Percentiles rank a stretch among this genome's conserved stretches.
Conservation (phyloP, 768 basidiomycete species). For the Tubosaeta sp. region DNA sequence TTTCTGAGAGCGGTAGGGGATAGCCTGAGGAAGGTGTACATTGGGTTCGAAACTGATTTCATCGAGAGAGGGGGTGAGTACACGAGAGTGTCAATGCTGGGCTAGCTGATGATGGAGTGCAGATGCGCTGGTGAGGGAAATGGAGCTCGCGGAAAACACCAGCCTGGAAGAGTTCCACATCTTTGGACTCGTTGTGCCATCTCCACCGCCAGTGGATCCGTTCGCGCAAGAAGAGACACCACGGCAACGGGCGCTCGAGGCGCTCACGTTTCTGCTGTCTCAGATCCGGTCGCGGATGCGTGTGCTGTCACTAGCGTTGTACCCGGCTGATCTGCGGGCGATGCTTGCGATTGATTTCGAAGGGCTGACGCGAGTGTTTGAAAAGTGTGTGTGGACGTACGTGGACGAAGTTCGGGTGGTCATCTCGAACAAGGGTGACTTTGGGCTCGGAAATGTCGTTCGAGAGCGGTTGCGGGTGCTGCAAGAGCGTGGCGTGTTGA, state of each 20-base stretch:
- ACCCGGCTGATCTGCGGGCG: slow-evolving; percentile 30
- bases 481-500: slow-evolving; percentile 25
- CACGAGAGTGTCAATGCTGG: not conserved
- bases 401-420: slow-evolving; percentile 27
- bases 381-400: slow-evolving; percentile 17
- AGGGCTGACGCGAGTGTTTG: slow-evolving; percentile 23
- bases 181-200: slow-evolving; percentile 31
- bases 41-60: slow-evolving; percentile 30
- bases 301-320: slow-evolving; percentile 27
- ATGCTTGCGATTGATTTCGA: slow-evolving; percentile 28
- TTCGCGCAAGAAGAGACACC: slow-evolving; percentile 13
- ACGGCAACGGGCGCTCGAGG: slow-evolving; percentile 14
- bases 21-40: slow-evolving; percentile 22
- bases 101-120: slow-evolving; percentile 8
- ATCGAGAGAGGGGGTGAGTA: slow-evolving; percentile 28
- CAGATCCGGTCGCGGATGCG: slow-evolving; percentile 28
- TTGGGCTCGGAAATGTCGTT: slow-evolving; percentile 21
- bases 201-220: slow-evolving; percentile 24
- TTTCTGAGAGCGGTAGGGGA: slow-evolving; percentile 22
- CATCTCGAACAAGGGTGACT: slow-evolving; percentile 29
- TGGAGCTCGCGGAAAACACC: slow-evolving; percentile 24
- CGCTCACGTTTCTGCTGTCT: slow-evolving; percentile 24
- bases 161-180: slow-evolving; percentile 28
- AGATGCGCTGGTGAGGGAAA: slow-evolving; percentile 26
- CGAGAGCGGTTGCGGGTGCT: slow-evolving; percentile 18